Evolutionary conservation across 169 alveolate genomes (phyloP), one percentile per base, ranked within the genome.

Genomic region (Plasmodium ovale): DNA sequence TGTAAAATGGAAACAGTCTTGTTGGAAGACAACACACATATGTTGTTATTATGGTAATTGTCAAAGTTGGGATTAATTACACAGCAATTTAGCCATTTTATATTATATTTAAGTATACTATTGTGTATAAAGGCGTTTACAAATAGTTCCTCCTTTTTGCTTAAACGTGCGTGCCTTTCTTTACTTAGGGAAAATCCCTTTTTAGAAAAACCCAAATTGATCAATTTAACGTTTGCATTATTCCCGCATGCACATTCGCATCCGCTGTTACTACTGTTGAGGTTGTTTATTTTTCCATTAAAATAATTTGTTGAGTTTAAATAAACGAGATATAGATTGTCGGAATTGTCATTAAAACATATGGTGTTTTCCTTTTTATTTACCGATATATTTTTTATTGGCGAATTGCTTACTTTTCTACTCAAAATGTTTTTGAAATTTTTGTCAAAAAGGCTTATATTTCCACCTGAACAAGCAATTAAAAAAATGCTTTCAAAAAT

Each of bases 391-490:
- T 79, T 65, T 51, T 51, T 79, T 47, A 79, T 79, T 10, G 16
- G 12, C 23, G 56, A 35, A 65, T 67, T 27, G 23, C 51, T 56
- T 0, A 79, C 39, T 9, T 69, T 68, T 35, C 71, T 79, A 35
- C 29, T 49, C 69, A 79, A 14, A 64, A 79, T 51, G 14, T 47
- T 27, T 21, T 79, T 79, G 21, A 25, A 79, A 9, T 64, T 49
- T 49, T 65, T 16, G 44, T 79, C 84, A 33, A 65, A 79, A 49
- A 79, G 62, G 16, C 60, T 65, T 27, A 79, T 19, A 53, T 64
- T 79, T 49, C 89, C 89, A 79, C 54, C 72, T 64, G 89, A 79
- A 25, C 79, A 79, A 56, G 68, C 60, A 25, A 69, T 53, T 49
- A 79, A 44, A 79, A 65, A 25, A 16, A 79, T 16, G 10, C 47